Evolutionary conservation across 1,284 basidiomycete genomes (phyloP).

Genomic region (Meira nashicola): DNA sequence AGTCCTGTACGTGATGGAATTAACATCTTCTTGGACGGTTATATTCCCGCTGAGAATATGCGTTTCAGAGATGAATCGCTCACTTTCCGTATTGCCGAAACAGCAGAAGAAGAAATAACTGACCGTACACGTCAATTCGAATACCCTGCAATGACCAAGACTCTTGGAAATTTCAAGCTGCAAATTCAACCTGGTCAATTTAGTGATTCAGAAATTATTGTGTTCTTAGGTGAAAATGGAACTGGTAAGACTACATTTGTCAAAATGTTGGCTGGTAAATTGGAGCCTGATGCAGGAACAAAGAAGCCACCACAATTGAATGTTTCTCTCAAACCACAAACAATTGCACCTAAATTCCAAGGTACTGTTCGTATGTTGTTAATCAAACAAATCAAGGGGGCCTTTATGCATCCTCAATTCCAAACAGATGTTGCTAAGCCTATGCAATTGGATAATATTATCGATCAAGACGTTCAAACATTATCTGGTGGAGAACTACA

Average conservation of each 20-base stretch:
- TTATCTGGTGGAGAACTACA: slow-evolving; percentile 52
- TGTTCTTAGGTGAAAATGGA: slow-evolving; percentile 53
- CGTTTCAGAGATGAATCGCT: slow-evolving; percentile 52
- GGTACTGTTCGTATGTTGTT: slow-evolving; percentile 52
- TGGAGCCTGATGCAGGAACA: slow-evolving; percentile 44
- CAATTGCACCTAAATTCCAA: slow-evolving; percentile 53
- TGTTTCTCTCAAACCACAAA: slow-evolving; percentile 52
- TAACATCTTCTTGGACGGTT: slow-evolving; percentile 53
- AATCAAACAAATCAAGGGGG: slow-evolving; percentile 52
- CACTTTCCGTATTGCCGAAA: slow-evolving; percentile 52
- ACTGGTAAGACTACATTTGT: slow-evolving; percentile 53
- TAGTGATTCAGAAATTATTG: slow-evolving; percentile 51
- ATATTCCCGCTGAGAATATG: slow-evolving; percentile 52
- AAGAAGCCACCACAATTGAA: slow-evolving; percentile 50
- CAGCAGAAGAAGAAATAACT: slow-evolving; percentile 44
- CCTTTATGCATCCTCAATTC: slow-evolving; percentile 53
- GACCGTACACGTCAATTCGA: slow-evolving; percentile 40
- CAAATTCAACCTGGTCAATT: slow-evolving; percentile 49
- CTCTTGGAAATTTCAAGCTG: slow-evolving; percentile 48
- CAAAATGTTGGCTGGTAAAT: slow-evolving; percentile 52
- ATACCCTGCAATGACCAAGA: slow-evolving; percentile 52
- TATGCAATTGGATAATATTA: slow-evolving; percentile 50
- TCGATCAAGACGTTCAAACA: slow-evolving; percentile 53
- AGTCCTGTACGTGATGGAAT: slow-evolving; percentile 51
- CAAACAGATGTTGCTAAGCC: slow-evolving; percentile 54